phyloP scores from a whole-genome alignment of 257 asterid species.

The Echium plantagineum region DNA sequence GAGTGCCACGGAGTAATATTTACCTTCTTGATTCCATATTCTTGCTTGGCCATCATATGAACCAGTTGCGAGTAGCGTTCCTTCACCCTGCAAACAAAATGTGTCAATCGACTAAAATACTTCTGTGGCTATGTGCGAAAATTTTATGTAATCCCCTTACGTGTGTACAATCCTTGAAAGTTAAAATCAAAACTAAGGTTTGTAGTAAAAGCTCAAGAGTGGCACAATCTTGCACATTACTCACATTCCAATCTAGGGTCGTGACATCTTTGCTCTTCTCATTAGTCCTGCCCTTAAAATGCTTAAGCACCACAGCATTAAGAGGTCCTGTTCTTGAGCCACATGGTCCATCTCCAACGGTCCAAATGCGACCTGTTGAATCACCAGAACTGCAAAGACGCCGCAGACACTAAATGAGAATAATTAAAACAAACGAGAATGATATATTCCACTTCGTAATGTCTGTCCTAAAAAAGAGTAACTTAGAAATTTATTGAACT shows the following conservation, averaged over 20 bases:
- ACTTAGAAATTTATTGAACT: too few species aligned
- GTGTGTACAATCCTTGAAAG: too few species aligned
- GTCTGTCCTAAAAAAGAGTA: background rate
- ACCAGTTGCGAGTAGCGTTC: slow-evolving; percentile 91
- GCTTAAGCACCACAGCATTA: slow-evolving; percentile 59
- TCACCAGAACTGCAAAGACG: slow-evolving; percentile 66
- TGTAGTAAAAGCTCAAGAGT: background rate
- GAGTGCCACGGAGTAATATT: background rate
- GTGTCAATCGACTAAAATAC: too few species aligned
- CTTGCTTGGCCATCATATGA: slow-evolving; percentile 99
- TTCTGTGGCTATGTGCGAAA: too few species aligned
- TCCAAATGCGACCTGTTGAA: slow-evolving; percentile 96
- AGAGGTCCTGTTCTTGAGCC: slow-evolving; percentile 53
- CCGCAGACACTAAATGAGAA: slow-evolving; percentile 8
- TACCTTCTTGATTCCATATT: slow-evolving; percentile 90
- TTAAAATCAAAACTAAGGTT: background rate
- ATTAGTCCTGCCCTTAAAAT: slow-evolving; percentile 78
- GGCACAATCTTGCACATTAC: slow-evolving; percentile 7
- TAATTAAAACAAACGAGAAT: background rate
- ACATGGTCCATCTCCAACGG: slow-evolving; percentile 50
- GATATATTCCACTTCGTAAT: background rate
- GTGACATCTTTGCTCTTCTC: slow-evolving; percentile 98
- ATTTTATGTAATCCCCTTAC: too few species aligned
- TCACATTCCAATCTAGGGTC: slow-evolving; percentile 98
- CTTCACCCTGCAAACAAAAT: slow-evolving; percentile 53